phyloP scores from a whole-genome alignment of 1,284 basidiomycete genomes.

The Trichosporon sp. region DNA sequence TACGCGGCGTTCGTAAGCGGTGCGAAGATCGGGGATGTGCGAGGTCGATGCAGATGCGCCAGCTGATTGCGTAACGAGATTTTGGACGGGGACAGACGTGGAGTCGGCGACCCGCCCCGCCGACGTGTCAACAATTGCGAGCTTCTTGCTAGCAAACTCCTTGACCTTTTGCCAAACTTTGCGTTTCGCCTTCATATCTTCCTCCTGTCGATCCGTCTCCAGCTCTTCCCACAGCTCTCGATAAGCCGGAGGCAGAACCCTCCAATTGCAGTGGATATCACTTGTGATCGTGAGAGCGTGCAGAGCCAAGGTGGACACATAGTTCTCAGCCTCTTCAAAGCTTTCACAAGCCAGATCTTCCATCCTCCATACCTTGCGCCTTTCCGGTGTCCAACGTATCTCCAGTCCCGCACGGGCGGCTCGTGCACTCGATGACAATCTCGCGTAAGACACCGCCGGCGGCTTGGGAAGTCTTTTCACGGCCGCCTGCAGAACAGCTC shows the following conservation, averaged over 20 bases:
- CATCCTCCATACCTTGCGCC: slow-evolving; percentile 71
- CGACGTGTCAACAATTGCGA: neutral
- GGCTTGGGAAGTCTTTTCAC: slow-evolving; percentile 57
- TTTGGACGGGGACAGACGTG: too few relatives aligned
- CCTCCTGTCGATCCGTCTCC: slow-evolving; percentile 59
- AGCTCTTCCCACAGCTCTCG: slow-evolving; percentile 92
- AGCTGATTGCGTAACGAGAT: too few relatives aligned
- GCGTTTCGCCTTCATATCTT: slow-evolving; percentile 63
- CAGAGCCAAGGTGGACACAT: slow-evolving; percentile 78
- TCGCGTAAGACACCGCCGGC: slow-evolving; percentile 64
- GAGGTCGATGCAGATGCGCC: neutral
- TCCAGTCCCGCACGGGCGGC: slow-evolving; percentile 65
- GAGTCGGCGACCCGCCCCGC: neutral
- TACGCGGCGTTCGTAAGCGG: slow-evolving; percentile 59
- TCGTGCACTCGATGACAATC: slow-evolving; percentile 62
- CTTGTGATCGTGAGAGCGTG: slow-evolving; percentile 61
- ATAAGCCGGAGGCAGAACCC: slow-evolving; percentile 71
- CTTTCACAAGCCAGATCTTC: slow-evolving; percentile 75
- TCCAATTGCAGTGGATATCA: slow-evolving; percentile 33
- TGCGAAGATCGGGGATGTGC: slow-evolving; percentile 50
- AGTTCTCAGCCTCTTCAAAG: slow-evolving; percentile 78
- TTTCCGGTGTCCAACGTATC: slow-evolving; percentile 63
- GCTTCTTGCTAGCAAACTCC: slow-evolving; percentile 58
- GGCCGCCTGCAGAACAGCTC: slow-evolving; percentile 27
- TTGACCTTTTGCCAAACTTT: slow-evolving; percentile 65